Evolutionary conservation across 805 yeast genomes (phyloP), one percentile per base, ranked within the genome.

Genomic region (Nakazawaea holstii): DNA sequence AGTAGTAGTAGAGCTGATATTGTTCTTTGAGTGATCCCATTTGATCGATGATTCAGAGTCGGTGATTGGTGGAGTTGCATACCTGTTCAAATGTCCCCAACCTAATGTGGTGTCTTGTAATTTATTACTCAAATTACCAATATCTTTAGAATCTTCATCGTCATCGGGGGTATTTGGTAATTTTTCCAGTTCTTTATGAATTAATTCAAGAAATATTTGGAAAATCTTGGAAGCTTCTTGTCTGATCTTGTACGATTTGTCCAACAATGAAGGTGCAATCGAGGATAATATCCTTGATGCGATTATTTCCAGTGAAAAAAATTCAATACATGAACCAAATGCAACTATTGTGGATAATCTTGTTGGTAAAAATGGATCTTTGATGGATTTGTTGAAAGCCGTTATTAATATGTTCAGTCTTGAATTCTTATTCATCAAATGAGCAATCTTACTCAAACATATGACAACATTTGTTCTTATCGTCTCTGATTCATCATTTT

Each of bases 271-370:
- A 1, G 94, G 87, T 0, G 96, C 90, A 48, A 94, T 76, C 2
- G 89, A 88, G 0, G 96, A 92, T 46, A 94, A 66, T 14, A 91
- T 77, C 59, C 84, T 87, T 24, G 83, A 80, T 48, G 95, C 87
- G 48, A 89, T 83, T 39, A 88, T 83, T 13, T 79, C 85, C 0
- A 90, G 81, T 1, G 84, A 68, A 55, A 91, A 90, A 38, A 73
- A 77, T 6, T 81, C 84, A 24, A 83, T 67, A 13, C 86, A 76
- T 11, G 73, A 69, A 37, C 77, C 79, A 52, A 92, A 77, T 0
- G 96, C 95, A 51, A 80, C 68, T 27, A 94, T 68, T 0, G 97
- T 89, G 4, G 84, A 86, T 58, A 82, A 62, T 53, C 94, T 76
- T 11, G 95, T 80, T 7, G 86, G 89, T 2, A 82, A 73, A 57